Evolutionary conservation across 129 eudicot genomes (phyloP).

Genomic region (Flaveria ramosissima): DNA sequence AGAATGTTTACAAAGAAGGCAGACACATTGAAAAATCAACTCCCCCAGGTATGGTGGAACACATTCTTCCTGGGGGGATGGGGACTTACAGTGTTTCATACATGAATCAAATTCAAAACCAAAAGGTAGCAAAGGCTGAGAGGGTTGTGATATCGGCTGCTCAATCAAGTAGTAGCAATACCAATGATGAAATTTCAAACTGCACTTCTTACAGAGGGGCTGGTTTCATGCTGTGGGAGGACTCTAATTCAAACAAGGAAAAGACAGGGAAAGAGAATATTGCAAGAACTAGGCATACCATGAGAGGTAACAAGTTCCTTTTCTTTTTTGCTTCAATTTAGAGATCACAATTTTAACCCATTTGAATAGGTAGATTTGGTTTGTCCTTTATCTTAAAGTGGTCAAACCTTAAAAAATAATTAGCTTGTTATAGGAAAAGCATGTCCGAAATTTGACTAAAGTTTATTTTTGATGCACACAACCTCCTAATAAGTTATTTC

Average conservation of each 20-base stretch:
- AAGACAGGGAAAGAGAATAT: conserved; percentile 92
- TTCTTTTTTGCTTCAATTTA: not conserved
- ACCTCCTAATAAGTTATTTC: not conserved
- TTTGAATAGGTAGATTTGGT: not conserved
- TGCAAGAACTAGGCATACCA: conserved; percentile 47
- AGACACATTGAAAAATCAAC: conserved; percentile 50
- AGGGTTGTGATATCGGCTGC: conserved; percentile 44
- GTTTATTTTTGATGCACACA: not conserved
- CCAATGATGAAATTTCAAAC: conserved; percentile 75
- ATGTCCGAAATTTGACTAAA: not conserved
- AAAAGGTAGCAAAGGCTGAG: conserved; percentile 49
- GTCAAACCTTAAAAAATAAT: not conserved
- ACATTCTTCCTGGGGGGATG: conserved; percentile 74
- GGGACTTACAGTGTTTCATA: conserved; percentile 75
- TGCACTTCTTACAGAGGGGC: conserved; percentile 79
- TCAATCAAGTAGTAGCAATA: conserved; percentile 60
- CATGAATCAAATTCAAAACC: conserved; percentile 46
- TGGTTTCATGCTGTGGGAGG: conserved; percentile 86
- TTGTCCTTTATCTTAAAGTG: not conserved
- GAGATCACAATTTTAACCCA: not conserved
- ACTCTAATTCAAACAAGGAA: conserved; percentile 74
- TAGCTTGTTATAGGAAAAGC: not conserved
- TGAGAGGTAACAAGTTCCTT: conserved; percentile 51
- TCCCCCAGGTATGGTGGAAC: conserved; percentile 54
- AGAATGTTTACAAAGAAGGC: conserved; percentile 43